Evolutionary conservation across 1,139 yeast species (phyloP).

Genomic region (Nakaseomyces nivariensis): DNA sequence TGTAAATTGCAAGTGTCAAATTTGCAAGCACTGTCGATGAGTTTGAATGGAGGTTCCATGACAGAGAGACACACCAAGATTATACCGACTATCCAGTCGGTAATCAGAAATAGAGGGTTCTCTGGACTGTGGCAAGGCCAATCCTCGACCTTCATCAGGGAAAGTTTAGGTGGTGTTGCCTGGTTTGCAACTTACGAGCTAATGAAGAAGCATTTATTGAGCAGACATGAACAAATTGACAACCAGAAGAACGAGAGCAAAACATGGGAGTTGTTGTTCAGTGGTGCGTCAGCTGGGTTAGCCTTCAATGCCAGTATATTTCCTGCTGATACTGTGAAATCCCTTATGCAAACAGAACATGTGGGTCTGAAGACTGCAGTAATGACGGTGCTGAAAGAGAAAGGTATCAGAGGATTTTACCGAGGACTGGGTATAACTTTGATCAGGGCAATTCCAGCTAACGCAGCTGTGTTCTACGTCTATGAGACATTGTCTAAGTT

Average conservation of each 20-base stretch:
- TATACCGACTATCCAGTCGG: slow-evolving; percentile 35
- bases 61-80: slow-evolving; percentile 20
- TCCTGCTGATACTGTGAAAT: slow-evolving; percentile 87
- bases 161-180: slow-evolving; percentile 81
- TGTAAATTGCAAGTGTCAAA: slow-evolving; percentile 79
- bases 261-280: slow-evolving; percentile 47
- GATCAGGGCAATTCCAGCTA: slow-evolving; percentile 77
- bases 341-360: slow-evolving; percentile 65
- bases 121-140: slow-evolving; percentile 77
- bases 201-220: slow-evolving; percentile 35
- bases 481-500: slow-evolving; percentile 46
- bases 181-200: slow-evolving; percentile 90
- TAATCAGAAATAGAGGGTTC: slow-evolving; percentile 46
- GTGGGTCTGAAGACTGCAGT: slow-evolving; percentile 29
- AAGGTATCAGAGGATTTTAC: slow-evolving; percentile 54
- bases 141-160: slow-evolving; percentile 72
- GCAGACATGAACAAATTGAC: slow-evolving; percentile 10
- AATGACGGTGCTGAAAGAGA: slow-evolving; percentile 32
- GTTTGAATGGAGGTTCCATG: neutral
- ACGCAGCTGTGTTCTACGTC: slow-evolving; percentile 73
- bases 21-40: slow-evolving; percentile 13
- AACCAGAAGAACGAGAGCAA: slow-evolving; percentile 27
- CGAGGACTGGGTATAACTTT: slow-evolving; percentile 81
- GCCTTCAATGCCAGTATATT: slow-evolving; percentile 69
- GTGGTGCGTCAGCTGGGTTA: slow-evolving; percentile 86